Base-by-base conservation (phyloP, 2,329 filamentous ascomycete species). In the Pyrenophora teres region DNA sequence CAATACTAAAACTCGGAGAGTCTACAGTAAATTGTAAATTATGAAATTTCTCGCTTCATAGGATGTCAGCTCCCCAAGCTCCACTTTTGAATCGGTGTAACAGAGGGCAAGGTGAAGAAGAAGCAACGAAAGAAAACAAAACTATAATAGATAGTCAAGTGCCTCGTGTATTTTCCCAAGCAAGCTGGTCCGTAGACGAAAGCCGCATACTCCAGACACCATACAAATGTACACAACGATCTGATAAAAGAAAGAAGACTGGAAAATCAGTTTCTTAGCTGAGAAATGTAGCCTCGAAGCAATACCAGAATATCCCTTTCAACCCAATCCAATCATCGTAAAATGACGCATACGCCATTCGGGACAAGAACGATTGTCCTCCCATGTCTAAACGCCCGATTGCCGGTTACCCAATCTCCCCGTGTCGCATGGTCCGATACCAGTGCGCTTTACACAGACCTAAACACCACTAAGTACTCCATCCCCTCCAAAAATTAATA, bases 401-500 rank as follows among this genome's bases (percentile, higher is more conserved):
- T 15, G 13, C 6, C 12, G 38, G 38, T 12, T 3, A 42, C n/a
- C 31, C 31, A 18, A 9, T 25, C 6, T 33, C 18, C 41, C 21
- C 39, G 13, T 7, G n/a, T 42, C 15, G 15, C 6, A n/a, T 12
- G 13, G 10, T 32, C 25, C 18, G 38, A 30, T 30, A 30, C 27
- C 27, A 30, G 27, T 30, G 27, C 10, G 27, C 27, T 36, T 61
- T 32, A 59, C 21, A 38, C 57, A 48, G 50, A 51, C 54, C 54
- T 59, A 53, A 38, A 48, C 25, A 43, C 39, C 53, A 46, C 54
- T 66, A 69, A 62, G 67, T 67, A 62, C 69, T 71, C 64, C 67
- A 70, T 38, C 68, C 67, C 63, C 68, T 73, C 60, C 37, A 59
- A 56, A 56, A 63, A 52, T 70, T 64, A 72, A 68, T 62, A 69